Conservation (phyloP, 805 yeast genomes). For the Saccharomycopsis sp. region DNA sequence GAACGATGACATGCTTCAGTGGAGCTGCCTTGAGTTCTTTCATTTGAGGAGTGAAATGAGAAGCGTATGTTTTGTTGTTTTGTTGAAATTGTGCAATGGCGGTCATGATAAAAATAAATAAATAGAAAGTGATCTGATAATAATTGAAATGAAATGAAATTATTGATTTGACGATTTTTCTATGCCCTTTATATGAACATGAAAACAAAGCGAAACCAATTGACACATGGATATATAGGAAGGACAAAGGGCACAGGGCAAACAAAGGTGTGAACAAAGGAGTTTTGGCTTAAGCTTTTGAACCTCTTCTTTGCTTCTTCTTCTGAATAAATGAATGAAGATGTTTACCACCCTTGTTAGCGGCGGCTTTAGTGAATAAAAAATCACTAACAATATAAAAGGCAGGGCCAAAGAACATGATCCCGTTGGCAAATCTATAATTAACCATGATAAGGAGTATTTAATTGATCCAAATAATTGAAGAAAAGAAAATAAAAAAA, state of each 20-base stretch:
- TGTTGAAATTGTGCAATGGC: conserved; percentile 28
- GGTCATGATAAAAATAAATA: too few species aligned
- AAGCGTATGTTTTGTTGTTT: conserved; percentile 12
- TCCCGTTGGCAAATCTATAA: conserved; percentile 15
- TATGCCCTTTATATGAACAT: too few species aligned
- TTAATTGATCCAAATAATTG: too few species aligned
- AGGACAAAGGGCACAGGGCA: too few species aligned
- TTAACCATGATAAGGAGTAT: conserved; percentile 1
- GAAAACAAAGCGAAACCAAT: too few species aligned
- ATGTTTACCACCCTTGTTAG: conserved; percentile 6
- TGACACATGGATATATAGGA: too few species aligned
- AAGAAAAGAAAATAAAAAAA: too few species aligned
- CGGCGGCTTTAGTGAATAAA: conserved; percentile 10
- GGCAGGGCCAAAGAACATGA: conserved; percentile 20
- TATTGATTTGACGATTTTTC: too few species aligned
- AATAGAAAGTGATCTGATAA: too few species aligned
- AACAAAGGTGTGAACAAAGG: too few species aligned
- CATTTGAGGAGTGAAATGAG: conserved; percentile 24
- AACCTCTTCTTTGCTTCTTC: conserved; percentile 23
- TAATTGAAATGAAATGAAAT: too few species aligned
- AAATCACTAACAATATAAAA: conserved; percentile 15
- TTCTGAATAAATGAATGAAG: conserved; percentile 5
- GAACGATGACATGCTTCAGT: conserved; percentile 30
- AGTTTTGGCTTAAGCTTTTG: too few species aligned
- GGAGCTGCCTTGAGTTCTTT: conserved; percentile 33